These are phyloP conservation scores for Claviceps purpurea DNA, from an alignment of 2,329 filamentous ascomycete genomes.

Conservation along the genomic window DNA sequence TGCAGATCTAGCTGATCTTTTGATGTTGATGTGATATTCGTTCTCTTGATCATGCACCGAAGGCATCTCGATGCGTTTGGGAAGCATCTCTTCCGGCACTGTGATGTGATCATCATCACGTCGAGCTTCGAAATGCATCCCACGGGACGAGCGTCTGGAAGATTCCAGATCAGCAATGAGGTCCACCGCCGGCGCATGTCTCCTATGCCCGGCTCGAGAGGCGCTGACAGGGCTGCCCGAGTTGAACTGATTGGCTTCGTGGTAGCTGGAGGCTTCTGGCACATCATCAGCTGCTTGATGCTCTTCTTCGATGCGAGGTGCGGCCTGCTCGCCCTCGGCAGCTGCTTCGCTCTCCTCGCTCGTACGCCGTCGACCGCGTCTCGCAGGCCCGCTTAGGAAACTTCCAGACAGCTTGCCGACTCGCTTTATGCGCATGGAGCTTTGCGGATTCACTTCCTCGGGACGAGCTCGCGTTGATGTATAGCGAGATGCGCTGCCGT, in stretches of 20 bases:
- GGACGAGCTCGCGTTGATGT: conserved; percentile 36
- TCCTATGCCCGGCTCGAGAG: conserved; percentile 28
- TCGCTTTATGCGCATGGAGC: conserved; percentile 65
- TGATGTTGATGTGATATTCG: conserved; percentile 57
- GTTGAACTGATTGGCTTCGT: conserved; percentile 30
- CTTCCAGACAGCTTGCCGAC: conserved; percentile 62
- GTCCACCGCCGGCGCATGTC: conserved; percentile 25
- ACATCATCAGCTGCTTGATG: conserved; percentile 25
- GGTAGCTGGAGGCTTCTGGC: conserved; percentile 31
- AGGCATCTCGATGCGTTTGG: conserved; percentile 39
- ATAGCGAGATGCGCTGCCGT: conserved; percentile 41
- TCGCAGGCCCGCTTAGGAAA: conserved; percentile 67
- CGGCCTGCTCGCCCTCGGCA: conserved; percentile 26
- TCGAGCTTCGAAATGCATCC: conserved; percentile 10
- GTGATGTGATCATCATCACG: conserved; percentile 11
- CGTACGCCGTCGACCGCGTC: conserved; percentile 54
- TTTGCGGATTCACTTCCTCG: conserved; percentile 55
- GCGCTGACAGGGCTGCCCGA: conserved; percentile 47
- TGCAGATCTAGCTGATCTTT: conserved; percentile 39
- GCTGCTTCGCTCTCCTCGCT: conserved; percentile 48
- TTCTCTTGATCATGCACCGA: conserved; percentile 74
- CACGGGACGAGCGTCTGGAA: conserved; percentile 18
- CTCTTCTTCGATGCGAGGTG: conserved; percentile 29
- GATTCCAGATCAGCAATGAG: conserved; percentile 16
- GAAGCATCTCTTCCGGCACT: conserved; percentile 8